These are phyloP conservation scores for Penicillium sp. DNA, from an alignment of 2,329 filamentous ascomycete species.

Conservation along the genomic window DNA sequence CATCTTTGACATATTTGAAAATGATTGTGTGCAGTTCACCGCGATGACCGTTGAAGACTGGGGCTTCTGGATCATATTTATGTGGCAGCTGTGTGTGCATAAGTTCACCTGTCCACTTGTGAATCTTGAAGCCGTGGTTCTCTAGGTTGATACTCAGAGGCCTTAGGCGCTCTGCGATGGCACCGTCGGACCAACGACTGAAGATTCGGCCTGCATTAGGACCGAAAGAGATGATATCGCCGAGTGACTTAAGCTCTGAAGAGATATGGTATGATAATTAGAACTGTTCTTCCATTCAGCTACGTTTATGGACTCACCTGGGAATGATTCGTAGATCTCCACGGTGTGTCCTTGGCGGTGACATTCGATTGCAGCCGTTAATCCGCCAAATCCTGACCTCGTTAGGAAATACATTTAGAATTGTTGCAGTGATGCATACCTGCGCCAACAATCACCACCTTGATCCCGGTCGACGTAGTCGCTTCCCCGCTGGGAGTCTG, in stretches of 20 bases:
- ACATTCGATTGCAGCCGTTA: constrained; percentile 64
- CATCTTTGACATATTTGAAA: constrained; percentile 58
- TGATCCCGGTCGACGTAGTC: constrained; percentile 49
- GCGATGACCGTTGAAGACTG: constrained; percentile 61
- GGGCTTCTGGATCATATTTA: constrained; percentile 47
- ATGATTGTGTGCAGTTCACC: constrained; percentile 62
- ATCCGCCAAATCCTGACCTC: constrained; percentile 57
- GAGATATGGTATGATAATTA: background rate
- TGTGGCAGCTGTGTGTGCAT: constrained; percentile 57
- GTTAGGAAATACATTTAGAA: background rate
- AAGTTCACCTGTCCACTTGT: constrained; percentile 63
- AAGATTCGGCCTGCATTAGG: constrained; percentile 63
- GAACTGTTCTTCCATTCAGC: background rate
- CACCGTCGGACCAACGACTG: constrained; percentile 56
- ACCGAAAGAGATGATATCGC: constrained; percentile 64
- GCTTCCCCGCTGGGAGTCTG: constrained; percentile 8
- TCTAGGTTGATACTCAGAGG: constrained; percentile 54
- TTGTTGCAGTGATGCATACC: constrained; percentile 29
- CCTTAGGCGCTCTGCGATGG: constrained; percentile 49
- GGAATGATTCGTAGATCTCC: constrained; percentile 59
- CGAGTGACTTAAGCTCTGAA: constrained; percentile 56
- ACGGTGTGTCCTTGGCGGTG: constrained; percentile 61
- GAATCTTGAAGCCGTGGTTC: constrained; percentile 60
- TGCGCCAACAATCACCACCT: constrained; percentile 50
- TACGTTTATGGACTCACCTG: constrained; percentile 25